Base-by-base conservation (phyloP, 129 eudicot genomes). In the Apium graveolens region DNA sequence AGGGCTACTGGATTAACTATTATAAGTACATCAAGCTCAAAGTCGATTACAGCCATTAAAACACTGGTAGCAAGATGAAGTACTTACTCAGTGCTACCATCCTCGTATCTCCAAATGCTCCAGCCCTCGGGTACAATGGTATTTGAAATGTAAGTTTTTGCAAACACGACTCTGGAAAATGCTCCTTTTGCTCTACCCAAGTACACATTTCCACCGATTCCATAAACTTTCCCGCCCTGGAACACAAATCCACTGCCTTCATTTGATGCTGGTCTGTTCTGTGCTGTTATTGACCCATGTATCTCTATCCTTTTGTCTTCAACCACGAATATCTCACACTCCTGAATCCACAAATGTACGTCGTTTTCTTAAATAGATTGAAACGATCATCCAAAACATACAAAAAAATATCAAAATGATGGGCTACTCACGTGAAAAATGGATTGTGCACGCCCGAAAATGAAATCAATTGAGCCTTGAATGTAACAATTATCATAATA, bases 91-190 rank as follows among this genome's bases (percentile, higher is more conserved):
- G 88, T 82, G 14, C 79, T 83, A 62, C 93, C 97, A 39, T 5
- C 72, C 21, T 78, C 42, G 69, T 88, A 87, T 81, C 89, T 85
- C 93, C 89, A 88, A 7, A 84, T 83, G 31, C 84, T 88, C 98
- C 98, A 94, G 51, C 98, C 98, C 80, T 91, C 83, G 39, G 96
- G 90, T 14, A 80, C 85, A 76, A 94, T 75, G 9, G 83, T 69
- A 74, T 79, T 86, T 18, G 98, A 94, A 77, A 94, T 46, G 68
- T 94, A 94, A 10, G 98, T 86, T 45, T 89, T 74, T 24, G 91
- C 98, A 82, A 91, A 94, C 68, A 94, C 80, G 0, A 94, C 98
- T 80, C 92, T 87, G 11, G 98, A 94, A 78, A 85, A 87, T 49
- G 85, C 84, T 46, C 91, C 91, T 72, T 74, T 78, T 2, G 98